These are phyloP conservation scores for Ustilago crameri DNA, from an alignment of 1,284 basidiomycete genomes.

Conservation along the genomic window DNA sequence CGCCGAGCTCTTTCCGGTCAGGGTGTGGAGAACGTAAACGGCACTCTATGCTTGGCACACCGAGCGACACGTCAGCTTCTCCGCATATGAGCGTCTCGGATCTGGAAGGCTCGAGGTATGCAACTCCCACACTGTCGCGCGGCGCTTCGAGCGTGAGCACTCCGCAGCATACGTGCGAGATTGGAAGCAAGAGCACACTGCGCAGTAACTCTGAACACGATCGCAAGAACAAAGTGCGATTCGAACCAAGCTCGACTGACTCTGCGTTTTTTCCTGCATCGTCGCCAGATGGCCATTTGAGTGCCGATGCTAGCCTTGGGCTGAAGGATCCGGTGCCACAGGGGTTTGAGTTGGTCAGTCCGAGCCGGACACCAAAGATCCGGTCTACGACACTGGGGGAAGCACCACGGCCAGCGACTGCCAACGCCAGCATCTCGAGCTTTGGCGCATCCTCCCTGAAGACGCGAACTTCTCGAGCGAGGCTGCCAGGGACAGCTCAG, in stretches of 20 bases:
- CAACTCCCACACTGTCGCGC: conserved; percentile 27
- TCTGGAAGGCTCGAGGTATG: conserved; percentile 20
- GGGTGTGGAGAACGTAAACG: background rate
- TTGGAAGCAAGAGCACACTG: conserved; percentile 9
- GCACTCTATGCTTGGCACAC: background rate
- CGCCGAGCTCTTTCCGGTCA: background rate
- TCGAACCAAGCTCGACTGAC: conserved; percentile 13
- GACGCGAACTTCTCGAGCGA: background rate
- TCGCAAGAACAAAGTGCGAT: conserved; percentile 19
- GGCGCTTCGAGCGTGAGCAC: conserved; percentile 28
- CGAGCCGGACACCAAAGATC: conserved; percentile 7
- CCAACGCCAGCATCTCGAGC: conserved; percentile 16
- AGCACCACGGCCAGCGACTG: conserved; percentile 21
- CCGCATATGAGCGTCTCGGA: conserved; percentile 16
- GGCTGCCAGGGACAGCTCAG: background rate
- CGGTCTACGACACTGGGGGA: conserved; percentile 8
- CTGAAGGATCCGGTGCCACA: conserved; percentile 11
- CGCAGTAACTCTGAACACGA: conserved; percentile 1
- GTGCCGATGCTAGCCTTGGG: background rate
- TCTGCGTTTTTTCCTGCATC: conserved; percentile 11
- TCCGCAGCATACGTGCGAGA: conserved; percentile 34
- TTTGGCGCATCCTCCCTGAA: background rate
- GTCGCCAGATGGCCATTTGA: conserved; percentile 1
- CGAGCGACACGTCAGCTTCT: conserved; percentile 7
- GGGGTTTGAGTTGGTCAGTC: conserved; percentile 36